Conservation (phyloP, 441 rosid species). For the Cnidoscolus chayamansa region DNA sequence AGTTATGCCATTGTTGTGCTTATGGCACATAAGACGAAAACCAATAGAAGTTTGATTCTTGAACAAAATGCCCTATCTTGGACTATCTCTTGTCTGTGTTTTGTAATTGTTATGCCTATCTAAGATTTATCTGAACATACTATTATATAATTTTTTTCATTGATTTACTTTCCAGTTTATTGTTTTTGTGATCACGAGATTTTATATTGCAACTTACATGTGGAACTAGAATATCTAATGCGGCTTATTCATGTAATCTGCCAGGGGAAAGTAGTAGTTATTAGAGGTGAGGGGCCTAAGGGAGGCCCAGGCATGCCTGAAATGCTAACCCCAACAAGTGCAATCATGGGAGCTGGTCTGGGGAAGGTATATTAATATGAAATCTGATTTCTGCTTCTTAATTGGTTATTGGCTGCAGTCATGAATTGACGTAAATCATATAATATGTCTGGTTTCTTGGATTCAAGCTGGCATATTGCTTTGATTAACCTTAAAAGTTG, state of each 20-base stretch:
- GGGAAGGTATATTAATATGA: constrained; percentile 66
- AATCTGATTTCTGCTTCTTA: constrained; percentile 8
- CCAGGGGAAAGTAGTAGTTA: constrained; percentile 86
- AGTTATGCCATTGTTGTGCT: background rate
- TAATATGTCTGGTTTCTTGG: background rate
- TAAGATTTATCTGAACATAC: background rate
- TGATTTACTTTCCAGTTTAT: background rate
- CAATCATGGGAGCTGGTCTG: constrained; percentile 98
- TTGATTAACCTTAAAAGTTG: background rate
- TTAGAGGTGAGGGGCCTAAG: constrained; percentile 89
- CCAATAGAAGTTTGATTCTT: background rate
- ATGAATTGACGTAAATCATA: background rate
- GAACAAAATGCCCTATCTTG: no score
- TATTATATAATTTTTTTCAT: background rate
- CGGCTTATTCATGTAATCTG: constrained; percentile 17
- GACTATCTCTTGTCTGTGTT: background rate
- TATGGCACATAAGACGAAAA: background rate
- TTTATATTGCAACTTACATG: no score
- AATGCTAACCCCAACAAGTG: constrained; percentile 98
- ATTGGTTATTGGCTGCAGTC: background rate
- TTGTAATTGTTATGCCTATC: no score
- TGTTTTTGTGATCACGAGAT: background rate
- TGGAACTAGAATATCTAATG: constrained; percentile 7
- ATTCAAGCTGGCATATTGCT: background rate
- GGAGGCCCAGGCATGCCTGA: constrained; percentile 99